Evolutionary conservation across 441 rosid genomes (phyloP), one percentile per base, ranked within the genome.

Genomic region (Biscutella laevigata): DNA sequence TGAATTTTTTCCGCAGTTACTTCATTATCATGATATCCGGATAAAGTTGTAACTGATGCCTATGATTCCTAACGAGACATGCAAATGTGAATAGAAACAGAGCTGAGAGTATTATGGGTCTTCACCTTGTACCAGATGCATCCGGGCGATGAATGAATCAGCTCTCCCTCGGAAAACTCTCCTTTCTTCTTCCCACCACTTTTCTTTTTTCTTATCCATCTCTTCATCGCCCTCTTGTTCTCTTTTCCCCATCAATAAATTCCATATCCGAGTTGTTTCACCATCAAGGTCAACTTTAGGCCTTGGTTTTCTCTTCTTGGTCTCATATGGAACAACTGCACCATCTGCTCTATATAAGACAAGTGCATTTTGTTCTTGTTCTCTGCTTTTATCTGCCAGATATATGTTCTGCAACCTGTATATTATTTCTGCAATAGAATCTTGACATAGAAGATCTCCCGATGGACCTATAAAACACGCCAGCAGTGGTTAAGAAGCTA

Each of bases 51-150:
- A 52, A 34, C 34, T 49, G 35, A 48, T 13, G 53, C 12, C 4
- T 59, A 25, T 20, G 53, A 16, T 41, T 42, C 24, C 58, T 16
- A 33, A 11, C 42, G 6, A 51, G 25, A 51, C 46, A 33, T 54
- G 29, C 25, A 17, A 58, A 51, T 25, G 36, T 44, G 6, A 32
- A 32, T 17, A 17, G 27, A 45, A 34, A 47, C 8, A 27, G 25
- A 33, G 30, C 17, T 51, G 21, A 58, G 60, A 15, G 16, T 22
- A 8, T 11, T 16, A 39, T 17, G 27, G 57, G 46, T 57, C 44
- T 50, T 36, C 68, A 94, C 99, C 99, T 84, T 94, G 99, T 45
- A 94, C 94, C 7, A 86, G 86, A 77, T 86, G 99, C 99, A 94
- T 94, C 40, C 86, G 70, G 61, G 97, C 96, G 33, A 94, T 94